Base-by-base conservation (phyloP, 2,329 filamentous ascomycete species). In the Trichoderma hamatum region DNA sequence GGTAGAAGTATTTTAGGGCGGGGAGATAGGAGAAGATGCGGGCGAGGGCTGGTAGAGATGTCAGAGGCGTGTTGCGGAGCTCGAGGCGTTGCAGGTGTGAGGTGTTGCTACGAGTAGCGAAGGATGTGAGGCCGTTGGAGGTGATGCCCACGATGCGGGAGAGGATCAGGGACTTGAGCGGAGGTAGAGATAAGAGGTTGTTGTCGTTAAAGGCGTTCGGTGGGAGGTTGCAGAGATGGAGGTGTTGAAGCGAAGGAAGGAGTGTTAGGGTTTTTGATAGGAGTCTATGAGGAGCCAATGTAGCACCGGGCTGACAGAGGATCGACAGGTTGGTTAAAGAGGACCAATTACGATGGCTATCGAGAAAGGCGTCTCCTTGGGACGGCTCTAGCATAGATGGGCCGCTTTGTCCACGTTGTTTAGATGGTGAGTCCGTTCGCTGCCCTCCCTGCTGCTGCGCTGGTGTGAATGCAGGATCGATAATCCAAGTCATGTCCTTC, bases 211-310 rank as follows among this genome's bases (percentile, higher is more conserved):
- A 90, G 24, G 85, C 81, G n/a, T 81, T 82, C 6, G 80, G 76
- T 0, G 88, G 84, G 2, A 90, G 79, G 64, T 84, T 83, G 24
- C 87, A 89, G 19, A 91, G 78, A 72, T 89, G 82, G n/a, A 91
- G 80, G 70, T 86, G 83, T 72, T 86, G 82, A 26, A 91, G 82
- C 0, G 82, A 82, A 0, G 88, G 85, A 34, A 90, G 80, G 24
- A 78, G 79, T 26, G 80, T 78, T 32, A 89, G 77, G 0, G 86
- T 82, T 58, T 82, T 81, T 3, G 81, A 80, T 34, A 90, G 80
- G 2, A 89, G 80, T 3, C 80, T 81, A n/a, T 83, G 79, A 0
- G 88, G 84, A 0, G 84, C 82, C 5, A 89, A 76, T 1, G 83
- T 84, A 1, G 86, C 86, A 1, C 86, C 86, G 0, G 86, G 83